Evolutionary conservation across 352 stramenopile species (phyloP).

Genomic region (Phytophthora crassamura): DNA sequence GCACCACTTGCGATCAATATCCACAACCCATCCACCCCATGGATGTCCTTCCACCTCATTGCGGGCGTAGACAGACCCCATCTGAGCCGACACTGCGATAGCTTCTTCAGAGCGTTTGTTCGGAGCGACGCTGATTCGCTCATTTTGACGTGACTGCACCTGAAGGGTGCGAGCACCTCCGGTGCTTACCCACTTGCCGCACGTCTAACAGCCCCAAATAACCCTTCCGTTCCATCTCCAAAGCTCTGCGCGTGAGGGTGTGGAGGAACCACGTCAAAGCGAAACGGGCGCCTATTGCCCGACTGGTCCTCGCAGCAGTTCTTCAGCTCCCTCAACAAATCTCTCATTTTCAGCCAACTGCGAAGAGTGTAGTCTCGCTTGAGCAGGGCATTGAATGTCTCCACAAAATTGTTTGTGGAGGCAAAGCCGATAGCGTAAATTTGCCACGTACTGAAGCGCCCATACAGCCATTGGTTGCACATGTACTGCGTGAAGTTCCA

Average conservation of each 20-base stretch:
- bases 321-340: background rate
- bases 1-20: conserved; percentile 1
- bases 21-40: background rate
- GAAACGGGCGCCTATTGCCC: no score
- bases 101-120: conserved; percentile 3
- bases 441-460: conserved; percentile 19
- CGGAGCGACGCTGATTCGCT: background rate
- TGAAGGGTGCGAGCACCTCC: background rate
- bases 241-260: no score
- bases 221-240: no score
- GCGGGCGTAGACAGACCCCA: conserved; percentile 2
- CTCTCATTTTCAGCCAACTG: conserved; percentile 11
- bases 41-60: background rate
- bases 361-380: conserved; percentile 29
- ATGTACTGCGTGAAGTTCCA: conserved; percentile 19
- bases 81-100: conserved; percentile 6
- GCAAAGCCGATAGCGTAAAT: conserved; percentile 15
- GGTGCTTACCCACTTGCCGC: background rate
- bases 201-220: no score
- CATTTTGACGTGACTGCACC: background rate
- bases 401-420: conserved; percentile 24
- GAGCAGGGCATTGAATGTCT: conserved; percentile 30
- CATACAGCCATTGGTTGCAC: conserved; percentile 7
- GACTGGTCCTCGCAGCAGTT: no score
- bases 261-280: no score